Conservation (phyloP, 768 basidiomycete genomes). For the Suillus discolor region DNA sequence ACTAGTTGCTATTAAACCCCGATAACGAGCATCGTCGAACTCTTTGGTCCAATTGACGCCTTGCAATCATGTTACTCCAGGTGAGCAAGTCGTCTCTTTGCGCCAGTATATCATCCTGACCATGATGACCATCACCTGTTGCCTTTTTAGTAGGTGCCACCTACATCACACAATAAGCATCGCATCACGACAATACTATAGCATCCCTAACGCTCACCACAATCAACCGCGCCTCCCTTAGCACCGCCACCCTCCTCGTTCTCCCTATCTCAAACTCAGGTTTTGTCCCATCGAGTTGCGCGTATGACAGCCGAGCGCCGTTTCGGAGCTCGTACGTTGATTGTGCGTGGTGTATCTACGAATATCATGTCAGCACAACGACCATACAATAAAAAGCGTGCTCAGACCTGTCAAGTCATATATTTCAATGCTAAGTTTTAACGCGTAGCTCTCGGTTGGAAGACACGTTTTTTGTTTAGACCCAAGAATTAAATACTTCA, state of each 20-base stretch:
- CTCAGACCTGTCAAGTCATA: conserved; percentile 4
- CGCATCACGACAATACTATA: background rate
- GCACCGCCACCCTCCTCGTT: conserved; percentile 22
- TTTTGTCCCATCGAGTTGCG: conserved; percentile 13
- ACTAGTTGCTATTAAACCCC: background rate
- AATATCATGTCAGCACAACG: background rate
- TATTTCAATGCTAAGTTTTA: too few species aligned
- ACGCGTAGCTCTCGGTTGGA: background rate
- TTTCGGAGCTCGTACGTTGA: conserved; percentile 18
- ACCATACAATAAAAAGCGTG: background rate
- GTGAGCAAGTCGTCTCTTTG: conserved; percentile 1
- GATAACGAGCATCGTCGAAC: background rate
- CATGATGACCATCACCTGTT: conserved; percentile 2
- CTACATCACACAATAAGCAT: conserved; percentile 18
- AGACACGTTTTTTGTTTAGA: background rate
- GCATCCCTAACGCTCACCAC: conserved; percentile 14
- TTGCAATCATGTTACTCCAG: conserved; percentile 12
- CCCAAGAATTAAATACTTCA: background rate
- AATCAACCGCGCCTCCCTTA: conserved; percentile 23
- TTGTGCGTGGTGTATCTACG: conserved; percentile 19
- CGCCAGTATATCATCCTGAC: conserved; percentile 18
- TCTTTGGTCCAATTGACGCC: background rate
- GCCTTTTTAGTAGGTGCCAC: conserved; percentile 28
- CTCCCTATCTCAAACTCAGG: conserved; percentile 26
- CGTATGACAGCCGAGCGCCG: conserved; percentile 9